phyloP scores from a whole-genome alignment of 768 basidiomycete species.

The Scleroderma citrinum region DNA sequence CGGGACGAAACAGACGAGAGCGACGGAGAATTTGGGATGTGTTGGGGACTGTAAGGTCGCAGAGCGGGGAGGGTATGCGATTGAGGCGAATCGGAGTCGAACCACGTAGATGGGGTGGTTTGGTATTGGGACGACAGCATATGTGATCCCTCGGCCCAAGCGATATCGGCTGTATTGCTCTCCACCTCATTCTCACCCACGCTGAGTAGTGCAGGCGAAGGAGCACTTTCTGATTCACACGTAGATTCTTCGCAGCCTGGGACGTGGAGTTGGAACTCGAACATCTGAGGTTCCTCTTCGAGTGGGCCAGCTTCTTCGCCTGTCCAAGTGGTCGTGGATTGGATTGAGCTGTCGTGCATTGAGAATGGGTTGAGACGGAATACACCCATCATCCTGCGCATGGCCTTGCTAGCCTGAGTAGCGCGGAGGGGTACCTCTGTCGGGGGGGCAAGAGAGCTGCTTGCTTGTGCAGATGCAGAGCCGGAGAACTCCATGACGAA shows the following conservation, averaged over 20 bases:
- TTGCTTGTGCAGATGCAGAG: constrained; percentile 27
- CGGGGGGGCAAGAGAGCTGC: constrained; percentile 42
- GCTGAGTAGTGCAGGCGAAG: constrained; percentile 5
- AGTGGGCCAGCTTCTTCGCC: constrained; percentile 53
- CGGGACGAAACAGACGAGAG: constrained; percentile 21
- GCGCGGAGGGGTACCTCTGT: constrained; percentile 71
- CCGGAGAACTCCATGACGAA: constrained; percentile 33
- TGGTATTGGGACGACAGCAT: constrained; percentile 13
- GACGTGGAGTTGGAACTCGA: constrained; percentile 59
- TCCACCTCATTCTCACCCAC: constrained; percentile 12
- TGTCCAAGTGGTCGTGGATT: constrained; percentile 38
- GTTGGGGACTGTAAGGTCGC: constrained; percentile 22
- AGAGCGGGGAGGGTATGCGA: constrained; percentile 26
- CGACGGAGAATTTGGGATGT: constrained; percentile 23
- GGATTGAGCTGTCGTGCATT: constrained; percentile 47
- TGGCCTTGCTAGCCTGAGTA: constrained; percentile 61
- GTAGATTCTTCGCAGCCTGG: constrained; percentile 20
- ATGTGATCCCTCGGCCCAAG: constrained; percentile 21
- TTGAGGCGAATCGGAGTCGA: constrained; percentile 23
- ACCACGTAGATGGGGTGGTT: constrained; percentile 15
- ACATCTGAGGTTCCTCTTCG: constrained; percentile 52
- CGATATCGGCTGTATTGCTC: constrained; percentile 1
- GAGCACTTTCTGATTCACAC: constrained; percentile 14
- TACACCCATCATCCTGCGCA: constrained; percentile 73
- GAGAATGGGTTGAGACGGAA: constrained; percentile 76